A percentile compares a stretch with the other conserved stretches of the same genome.
Conservation (phyloP, 2,329 filamentous ascomycete genomes). For the Exutisphaerella laricina region DNA sequence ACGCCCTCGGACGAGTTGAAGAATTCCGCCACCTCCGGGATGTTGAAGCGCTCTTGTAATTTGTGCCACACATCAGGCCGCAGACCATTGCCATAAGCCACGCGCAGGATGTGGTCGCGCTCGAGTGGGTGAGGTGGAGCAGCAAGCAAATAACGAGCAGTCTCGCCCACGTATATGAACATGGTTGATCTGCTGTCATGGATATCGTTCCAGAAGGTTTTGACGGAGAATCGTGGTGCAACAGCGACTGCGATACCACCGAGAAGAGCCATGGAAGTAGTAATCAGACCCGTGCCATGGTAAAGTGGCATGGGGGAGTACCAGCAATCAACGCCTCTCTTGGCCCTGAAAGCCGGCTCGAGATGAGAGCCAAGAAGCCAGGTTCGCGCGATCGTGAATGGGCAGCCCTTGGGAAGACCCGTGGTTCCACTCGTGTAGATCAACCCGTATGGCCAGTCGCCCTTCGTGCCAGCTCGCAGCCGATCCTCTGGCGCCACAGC, state of each 20-base stretch:
- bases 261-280: slow-evolving; percentile 55
- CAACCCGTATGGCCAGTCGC: slow-evolving; percentile 57
- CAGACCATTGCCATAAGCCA: slow-evolving; percentile 61
- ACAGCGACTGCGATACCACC: slow-evolving; percentile 55
- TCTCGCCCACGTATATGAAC: slow-evolving; percentile 75
- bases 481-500: slow-evolving; percentile 25
- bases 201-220: slow-evolving; percentile 66
- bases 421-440: slow-evolving; percentile 75
- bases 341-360: slow-evolving; percentile 33
- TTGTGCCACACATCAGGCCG: slow-evolving; percentile 63
- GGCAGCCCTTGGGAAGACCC: slow-evolving; percentile 66
- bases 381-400: slow-evolving; percentile 51
- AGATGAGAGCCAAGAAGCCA: slow-evolving; percentile 34
- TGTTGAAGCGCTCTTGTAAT: slow-evolving; percentile 59
- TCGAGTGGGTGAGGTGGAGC: slow-evolving; percentile 58
- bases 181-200: slow-evolving; percentile 61
- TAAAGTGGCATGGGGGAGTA: slow-evolving; percentile 74
- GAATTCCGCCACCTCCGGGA: slow-evolving; percentile 62
- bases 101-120: slow-evolving; percentile 51
- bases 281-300: slow-evolving; percentile 65
- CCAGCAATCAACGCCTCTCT: slow-evolving; percentile 58
- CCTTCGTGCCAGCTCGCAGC: slow-evolving; percentile 23
- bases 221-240: slow-evolving; percentile 61
- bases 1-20: slow-evolving; percentile 73
- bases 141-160: slow-evolving; percentile 65